These are phyloP conservation scores for Microcos paniculata DNA, from an alignment of 345 rosid genomes.

Conservation along the genomic window DNA sequence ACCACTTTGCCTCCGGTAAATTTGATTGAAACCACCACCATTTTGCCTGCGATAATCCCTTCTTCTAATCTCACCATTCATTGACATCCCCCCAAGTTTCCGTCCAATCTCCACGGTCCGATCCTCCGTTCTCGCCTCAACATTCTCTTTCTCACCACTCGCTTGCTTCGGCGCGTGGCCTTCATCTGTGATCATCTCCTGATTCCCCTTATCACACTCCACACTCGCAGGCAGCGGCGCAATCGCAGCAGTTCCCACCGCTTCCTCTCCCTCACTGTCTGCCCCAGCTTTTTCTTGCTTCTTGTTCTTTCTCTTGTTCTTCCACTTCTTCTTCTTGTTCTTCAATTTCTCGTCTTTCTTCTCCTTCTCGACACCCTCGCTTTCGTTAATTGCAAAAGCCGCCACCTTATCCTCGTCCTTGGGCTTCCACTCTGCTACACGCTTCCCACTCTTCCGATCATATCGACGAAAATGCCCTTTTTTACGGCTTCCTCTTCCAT, in stretches of 20 bases:
- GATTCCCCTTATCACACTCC: not conserved
- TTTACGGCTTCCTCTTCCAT: not conserved
- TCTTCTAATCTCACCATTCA: not conserved
- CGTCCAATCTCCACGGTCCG: slow-evolving; percentile 12
- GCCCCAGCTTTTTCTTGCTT: slow-evolving; percentile 8
- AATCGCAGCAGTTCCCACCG: not conserved
- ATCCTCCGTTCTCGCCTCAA: slow-evolving; percentile 1
- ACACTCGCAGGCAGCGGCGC: not conserved
- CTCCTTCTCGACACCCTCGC: not conserved
- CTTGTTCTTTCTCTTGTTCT: not conserved
- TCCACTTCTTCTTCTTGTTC: not conserved
- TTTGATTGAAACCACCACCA: not conserved
- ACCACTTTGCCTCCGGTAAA: not conserved
- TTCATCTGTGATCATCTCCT: not conserved
- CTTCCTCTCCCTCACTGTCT: not conserved
- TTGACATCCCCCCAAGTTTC: slow-evolving; percentile 1
- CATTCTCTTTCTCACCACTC: slow-evolving; percentile 12
- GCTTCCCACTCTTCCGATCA: not conserved
- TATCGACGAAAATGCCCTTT: not conserved
- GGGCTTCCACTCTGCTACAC: not conserved
- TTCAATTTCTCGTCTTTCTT: not conserved
- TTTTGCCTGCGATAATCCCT: too few species aligned
- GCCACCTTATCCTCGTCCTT: not conserved
- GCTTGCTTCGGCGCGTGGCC: not conserved
- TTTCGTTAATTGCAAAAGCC: not conserved